Percentiles rank a stretch among this genome's conserved stretches.
Evolutionary conservation across 164 flowering plant species (phyloP).

Genomic region (Piper longum): DNA sequence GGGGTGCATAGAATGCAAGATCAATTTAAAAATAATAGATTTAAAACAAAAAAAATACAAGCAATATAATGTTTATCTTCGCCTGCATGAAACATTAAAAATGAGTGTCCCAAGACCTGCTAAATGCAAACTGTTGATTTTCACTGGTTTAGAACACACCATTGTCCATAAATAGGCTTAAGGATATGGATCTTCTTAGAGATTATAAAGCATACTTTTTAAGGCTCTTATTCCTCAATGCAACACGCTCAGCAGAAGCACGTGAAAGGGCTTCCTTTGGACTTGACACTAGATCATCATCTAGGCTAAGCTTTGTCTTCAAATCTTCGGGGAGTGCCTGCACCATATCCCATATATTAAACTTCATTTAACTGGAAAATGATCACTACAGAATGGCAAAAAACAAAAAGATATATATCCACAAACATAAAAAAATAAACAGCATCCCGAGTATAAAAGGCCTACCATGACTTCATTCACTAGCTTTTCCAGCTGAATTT

Average conservation of each 20-base stretch:
- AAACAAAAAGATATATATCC: slow-evolving; percentile 6
- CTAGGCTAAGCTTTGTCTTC: slow-evolving; percentile 84
- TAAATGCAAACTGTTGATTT: too few relatives aligned
- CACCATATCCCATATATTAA: neutral
- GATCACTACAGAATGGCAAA: neutral
- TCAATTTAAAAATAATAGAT: too few relatives aligned
- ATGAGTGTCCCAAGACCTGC: too few relatives aligned
- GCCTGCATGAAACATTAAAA: too few relatives aligned
- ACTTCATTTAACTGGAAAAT: slow-evolving; percentile 5
- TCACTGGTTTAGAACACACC: too few relatives aligned
- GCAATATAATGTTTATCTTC: too few relatives aligned
- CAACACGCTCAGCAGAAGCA: slow-evolving; percentile 53
- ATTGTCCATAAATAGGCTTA: too few relatives aligned
- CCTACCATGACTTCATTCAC: slow-evolving; percentile 91
- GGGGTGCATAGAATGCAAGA: too few relatives aligned
- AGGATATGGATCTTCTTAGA: neutral
- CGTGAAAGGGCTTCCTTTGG: slow-evolving; percentile 72
- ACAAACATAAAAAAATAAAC: neutral
- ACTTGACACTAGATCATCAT: slow-evolving; percentile 71
- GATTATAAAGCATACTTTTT: slow-evolving; percentile 34
- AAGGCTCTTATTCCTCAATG: slow-evolving; percentile 39
- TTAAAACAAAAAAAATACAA: too few relatives aligned
- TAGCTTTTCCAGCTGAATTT: slow-evolving; percentile 92
- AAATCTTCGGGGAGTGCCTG: slow-evolving; percentile 93
- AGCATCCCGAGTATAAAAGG: neutral